Evolutionary conservation across 352 stramenopile species (phyloP).

Genomic region (Pythium periplocum): DNA sequence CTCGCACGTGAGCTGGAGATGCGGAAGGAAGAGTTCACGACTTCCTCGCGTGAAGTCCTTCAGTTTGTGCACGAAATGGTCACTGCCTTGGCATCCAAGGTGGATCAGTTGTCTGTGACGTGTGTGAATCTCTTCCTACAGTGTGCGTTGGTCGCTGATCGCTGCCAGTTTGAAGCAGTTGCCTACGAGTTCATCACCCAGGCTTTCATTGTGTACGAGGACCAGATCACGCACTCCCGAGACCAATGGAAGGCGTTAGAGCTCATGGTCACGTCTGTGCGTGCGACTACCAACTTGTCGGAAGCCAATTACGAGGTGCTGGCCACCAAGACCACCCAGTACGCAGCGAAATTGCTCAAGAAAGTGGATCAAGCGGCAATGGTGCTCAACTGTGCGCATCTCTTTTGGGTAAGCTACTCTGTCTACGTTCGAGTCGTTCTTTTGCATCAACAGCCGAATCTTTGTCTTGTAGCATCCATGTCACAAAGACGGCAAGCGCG

Average conservation of each 20-base stretch:
- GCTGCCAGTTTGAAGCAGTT: conserved; percentile 85
- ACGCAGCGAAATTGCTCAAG: conserved; percentile 94
- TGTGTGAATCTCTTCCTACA: conserved; percentile 94
- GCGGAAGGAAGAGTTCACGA: conserved; percentile 16
- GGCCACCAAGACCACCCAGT: conserved; percentile 96
- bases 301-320: conserved; percentile 92
- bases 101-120: conserved; percentile 62
- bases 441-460: neutral
- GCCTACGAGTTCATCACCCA: conserved; percentile 96
- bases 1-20: conserved; percentile 58
- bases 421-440: neutral
- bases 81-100: conserved; percentile 84
- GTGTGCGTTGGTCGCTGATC: conserved; percentile 87
- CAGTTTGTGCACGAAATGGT: conserved; percentile 98
- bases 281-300: conserved; percentile 73
- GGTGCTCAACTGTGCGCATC: conserved; percentile 92
- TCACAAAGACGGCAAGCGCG: conserved; percentile 90
- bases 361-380: conserved; percentile 95
- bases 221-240: conserved; percentile 90
- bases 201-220: conserved; percentile 96
- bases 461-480: conserved; percentile 35
- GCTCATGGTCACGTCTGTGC: conserved; percentile 87
- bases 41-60: conserved; percentile 91
- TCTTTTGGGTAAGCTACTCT: conserved; percentile 89
- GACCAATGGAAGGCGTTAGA: conserved; percentile 88